Base-by-base conservation (phyloP, 352 stramenopile species). In the Phytophthora quininea region DNA sequence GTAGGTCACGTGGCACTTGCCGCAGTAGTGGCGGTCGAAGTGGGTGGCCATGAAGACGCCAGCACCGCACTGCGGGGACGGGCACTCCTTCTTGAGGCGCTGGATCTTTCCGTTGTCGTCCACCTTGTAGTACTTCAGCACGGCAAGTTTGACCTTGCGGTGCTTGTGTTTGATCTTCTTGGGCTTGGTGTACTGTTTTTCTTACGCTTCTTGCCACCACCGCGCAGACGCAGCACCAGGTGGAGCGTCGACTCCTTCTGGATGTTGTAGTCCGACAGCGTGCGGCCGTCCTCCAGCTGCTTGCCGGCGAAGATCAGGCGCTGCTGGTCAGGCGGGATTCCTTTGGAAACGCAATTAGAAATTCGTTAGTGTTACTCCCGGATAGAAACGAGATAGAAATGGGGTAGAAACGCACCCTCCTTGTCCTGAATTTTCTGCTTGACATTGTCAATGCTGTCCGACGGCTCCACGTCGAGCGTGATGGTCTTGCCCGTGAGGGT, bases 381-480 rank as follows among this genome's bases (percentile, higher is more conserved):
- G 19, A 24, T 24, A 24, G 19, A 24, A 24, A 24, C 19, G 19
- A 24, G 19, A 24, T 24, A 24, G 19, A 24, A 15, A 15, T 37
- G 1, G 7, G n/a, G n/a, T 15, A 12, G 37, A 2, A 3, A 83
- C 81, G 0, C 37, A 89, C 86, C 98, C 86, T 99, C 98, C 93
- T 99, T 99, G 86, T 99, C 98, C 89, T 99, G 98, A 77, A 99
- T 99, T 95, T 99, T 99, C 68, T 96, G 90, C 94, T 99, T 99
- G 64, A 99, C 98, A 89, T 99, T 99, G 82, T 99, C 97, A 90
- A 99, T 99, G 67, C 95, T 98, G 84, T 99, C 98, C 43, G 89
- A 97, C 43, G 98, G 96, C 85, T 99, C 98, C 47, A 99, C 98
- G 88, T 99, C 98, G 54, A 99, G 87, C 58, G 98, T 99, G 89